These are phyloP conservation scores for Ormosia emarginata DNA, from an alignment of 306 rosid species.

Conservation along the genomic window DNA sequence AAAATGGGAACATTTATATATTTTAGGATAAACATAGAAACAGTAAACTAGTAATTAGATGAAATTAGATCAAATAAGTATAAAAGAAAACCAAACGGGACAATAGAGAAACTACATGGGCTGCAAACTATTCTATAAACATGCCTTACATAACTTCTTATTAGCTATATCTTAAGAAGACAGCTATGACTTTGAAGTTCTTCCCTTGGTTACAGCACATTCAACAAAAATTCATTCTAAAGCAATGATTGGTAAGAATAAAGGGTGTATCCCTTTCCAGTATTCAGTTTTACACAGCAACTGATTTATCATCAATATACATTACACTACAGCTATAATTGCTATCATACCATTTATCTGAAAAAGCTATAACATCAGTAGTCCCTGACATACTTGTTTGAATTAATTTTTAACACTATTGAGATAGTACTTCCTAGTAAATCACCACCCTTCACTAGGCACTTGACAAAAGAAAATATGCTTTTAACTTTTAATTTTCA, in stretches of 20 bases:
- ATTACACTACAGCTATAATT: not conserved
- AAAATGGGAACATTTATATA: not conserved
- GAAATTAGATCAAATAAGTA: not conserved
- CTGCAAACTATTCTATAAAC: not conserved
- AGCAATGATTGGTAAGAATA: not conserved
- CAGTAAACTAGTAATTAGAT: not conserved
- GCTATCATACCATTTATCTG: not conserved
- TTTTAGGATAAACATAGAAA: not conserved
- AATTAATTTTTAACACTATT: not conserved
- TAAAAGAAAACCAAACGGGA: not conserved
- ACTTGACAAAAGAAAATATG: not conserved
- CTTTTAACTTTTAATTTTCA: not conserved
- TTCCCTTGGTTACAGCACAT: not conserved
- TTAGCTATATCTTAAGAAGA: not conserved
- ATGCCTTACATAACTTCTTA: not conserved
- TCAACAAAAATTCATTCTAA: not conserved
- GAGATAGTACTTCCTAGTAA: not conserved
- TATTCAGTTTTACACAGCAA: not conserved
- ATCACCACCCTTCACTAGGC: not conserved
- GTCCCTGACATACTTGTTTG: not conserved
- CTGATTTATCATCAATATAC: not conserved
- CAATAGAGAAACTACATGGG: not conserved
- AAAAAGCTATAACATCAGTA: not conserved
- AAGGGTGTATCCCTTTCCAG: constrained; percentile 2
- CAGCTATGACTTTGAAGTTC: not conserved